A percentile compares a stretch with the other conserved stretches of the same genome.
Evolutionary conservation across 2,329 filamentous ascomycete genomes (phyloP).

Genomic region (Penicillium janthinellum): DNA sequence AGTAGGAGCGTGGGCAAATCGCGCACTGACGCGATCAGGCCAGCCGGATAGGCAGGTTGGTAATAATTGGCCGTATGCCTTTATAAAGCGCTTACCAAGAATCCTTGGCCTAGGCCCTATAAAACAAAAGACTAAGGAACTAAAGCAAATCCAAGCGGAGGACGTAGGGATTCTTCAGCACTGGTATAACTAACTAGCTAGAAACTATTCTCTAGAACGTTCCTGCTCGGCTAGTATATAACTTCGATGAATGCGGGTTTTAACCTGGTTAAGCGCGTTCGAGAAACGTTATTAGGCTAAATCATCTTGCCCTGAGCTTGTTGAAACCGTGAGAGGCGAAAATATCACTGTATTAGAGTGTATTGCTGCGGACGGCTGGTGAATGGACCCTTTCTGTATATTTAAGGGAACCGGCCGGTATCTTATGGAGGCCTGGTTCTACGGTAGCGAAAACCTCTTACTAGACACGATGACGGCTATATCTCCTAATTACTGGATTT

Average conservation of each 20-base stretch:
- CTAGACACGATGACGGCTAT: not conserved
- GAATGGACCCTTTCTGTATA: not conserved
- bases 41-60: not conserved
- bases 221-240: slow-evolving; percentile 1
- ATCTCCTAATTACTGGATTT: not conserved
- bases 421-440: not conserved
- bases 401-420: not conserved
- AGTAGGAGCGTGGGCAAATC: not conserved
- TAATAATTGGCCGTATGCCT: slow-evolving; percentile 6
- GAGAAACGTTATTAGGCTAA: not conserved
- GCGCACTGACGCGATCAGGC: not conserved
- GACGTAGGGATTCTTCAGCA: not conserved
- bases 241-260: slow-evolving; percentile 3
- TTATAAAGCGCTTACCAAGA: not conserved
- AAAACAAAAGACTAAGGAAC: slow-evolving; percentile 3
- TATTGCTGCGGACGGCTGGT: slow-evolving; percentile 1
- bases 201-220: not conserved
- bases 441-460: not conserved
- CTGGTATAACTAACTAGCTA: not conserved
- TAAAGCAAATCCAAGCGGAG: not conserved
- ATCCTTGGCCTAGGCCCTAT: not conserved
- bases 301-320: not conserved
- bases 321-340: not conserved
- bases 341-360: slow-evolving; percentile 1
- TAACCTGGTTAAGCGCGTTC: not conserved